phyloP scores from a whole-genome alignment of 2,329 filamentous ascomycete species.

The Arthrocladium fulminans region DNA sequence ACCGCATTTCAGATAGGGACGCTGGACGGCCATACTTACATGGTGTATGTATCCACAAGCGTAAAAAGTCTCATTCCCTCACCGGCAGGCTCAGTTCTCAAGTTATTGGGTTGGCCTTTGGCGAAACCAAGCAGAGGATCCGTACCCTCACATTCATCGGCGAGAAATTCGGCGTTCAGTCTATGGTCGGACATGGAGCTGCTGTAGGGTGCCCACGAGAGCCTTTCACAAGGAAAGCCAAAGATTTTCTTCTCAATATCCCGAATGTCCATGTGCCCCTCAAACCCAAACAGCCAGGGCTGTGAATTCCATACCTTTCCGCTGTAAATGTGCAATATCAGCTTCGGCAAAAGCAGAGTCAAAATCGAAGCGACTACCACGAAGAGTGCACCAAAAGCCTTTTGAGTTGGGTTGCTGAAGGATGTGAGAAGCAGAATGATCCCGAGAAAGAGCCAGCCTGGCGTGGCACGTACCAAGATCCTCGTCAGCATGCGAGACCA shows the following conservation, averaged over 20 bases:
- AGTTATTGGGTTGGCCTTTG: conserved; percentile 11
- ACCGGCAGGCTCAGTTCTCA: not conserved
- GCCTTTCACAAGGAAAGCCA: conserved; percentile 28
- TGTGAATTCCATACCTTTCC: conserved; percentile 35
- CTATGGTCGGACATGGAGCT: conserved; percentile 29
- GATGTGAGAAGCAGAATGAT: conserved; percentile 5
- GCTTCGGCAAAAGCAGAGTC: conserved; percentile 27
- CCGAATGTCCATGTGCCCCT: conserved; percentile 33
- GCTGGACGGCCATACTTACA: conserved; percentile 26
- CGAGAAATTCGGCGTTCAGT: conserved; percentile 21
- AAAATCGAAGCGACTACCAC: conserved; percentile 15
- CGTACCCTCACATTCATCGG: conserved; percentile 24
- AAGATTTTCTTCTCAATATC: conserved; percentile 34
- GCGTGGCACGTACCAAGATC: conserved; percentile 15
- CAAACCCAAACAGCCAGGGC: conserved; percentile 37
- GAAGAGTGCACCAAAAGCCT: conserved; percentile 11
- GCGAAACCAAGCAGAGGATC: conserved; percentile 26
- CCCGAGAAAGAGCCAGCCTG: conserved; percentile 15
- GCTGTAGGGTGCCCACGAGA: conserved; percentile 30
- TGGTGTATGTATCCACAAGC: conserved; percentile 35
- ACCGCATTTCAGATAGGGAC: not conserved
- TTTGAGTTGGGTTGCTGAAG: not conserved
- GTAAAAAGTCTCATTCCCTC: conserved; percentile 30
- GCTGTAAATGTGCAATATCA: conserved; percentile 31
- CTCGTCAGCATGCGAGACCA: conserved; percentile 25